Evolutionary conservation across 345 rosid genomes (phyloP).

Genomic region (Lepidium africanum): DNA sequence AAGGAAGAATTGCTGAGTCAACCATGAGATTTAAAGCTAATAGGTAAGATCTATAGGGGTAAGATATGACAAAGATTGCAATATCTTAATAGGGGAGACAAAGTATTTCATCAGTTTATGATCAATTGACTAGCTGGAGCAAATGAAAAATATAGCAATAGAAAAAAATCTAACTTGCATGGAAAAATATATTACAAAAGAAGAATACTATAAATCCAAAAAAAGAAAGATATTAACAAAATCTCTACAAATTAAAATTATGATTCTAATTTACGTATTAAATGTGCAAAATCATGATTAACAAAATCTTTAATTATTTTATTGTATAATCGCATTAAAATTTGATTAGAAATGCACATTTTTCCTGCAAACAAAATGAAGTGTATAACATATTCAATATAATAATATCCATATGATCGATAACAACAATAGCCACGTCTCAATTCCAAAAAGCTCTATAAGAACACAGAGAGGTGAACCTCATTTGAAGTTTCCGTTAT

Average conservation of each 20-base stretch:
- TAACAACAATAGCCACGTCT: slow-evolving; percentile 17
- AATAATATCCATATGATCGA: neutral
- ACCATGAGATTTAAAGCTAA: neutral
- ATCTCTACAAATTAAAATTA: no score
- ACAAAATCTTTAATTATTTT: no score
- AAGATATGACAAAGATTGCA: neutral
- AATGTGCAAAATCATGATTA: neutral
- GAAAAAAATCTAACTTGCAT: neutral
- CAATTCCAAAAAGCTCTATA: slow-evolving; percentile 12
- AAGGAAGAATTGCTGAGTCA: neutral
- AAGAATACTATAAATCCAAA: neutral
- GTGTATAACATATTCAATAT: neutral
- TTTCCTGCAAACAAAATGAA: neutral
- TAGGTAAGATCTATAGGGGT: neutral
- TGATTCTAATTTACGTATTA: neutral
- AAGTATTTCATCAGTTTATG: neutral
- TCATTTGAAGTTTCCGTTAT: slow-evolving; percentile 7
- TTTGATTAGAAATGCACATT: neutral
- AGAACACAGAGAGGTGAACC: slow-evolving; percentile 6
- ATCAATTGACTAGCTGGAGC: no score
- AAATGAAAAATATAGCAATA: no score
- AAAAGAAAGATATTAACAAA: neutral
- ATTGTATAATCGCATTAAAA: neutral
- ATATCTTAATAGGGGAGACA: neutral
- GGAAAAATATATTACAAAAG: neutral